Percentiles rank a stretch among this genome's conserved stretches.
Conservation (phyloP, 192 early-diverging fungal species). For the Coemansia sp. region DNA sequence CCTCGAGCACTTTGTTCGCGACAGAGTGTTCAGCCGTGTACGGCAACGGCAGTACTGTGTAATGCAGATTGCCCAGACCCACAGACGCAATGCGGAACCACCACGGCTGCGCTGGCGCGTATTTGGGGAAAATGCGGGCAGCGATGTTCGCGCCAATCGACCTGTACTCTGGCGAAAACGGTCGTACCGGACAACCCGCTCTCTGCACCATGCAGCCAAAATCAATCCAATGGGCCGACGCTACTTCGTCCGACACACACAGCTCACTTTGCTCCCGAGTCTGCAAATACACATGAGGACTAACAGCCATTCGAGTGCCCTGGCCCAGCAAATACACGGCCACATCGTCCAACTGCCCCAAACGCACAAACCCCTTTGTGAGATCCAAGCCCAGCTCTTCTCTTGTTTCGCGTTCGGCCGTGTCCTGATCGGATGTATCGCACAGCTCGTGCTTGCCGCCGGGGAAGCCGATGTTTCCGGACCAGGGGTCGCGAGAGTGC, state of each 20-base stretch:
- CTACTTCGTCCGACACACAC: slow-evolving; percentile 30
- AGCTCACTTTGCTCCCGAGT: slow-evolving; percentile 5
- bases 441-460: slow-evolving; percentile 36
- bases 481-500: slow-evolving; percentile 45
- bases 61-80: slow-evolving; percentile 15
- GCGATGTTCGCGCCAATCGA: slow-evolving; percentile 18
- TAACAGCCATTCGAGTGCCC: slow-evolving; percentile 16
- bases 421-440: slow-evolving; percentile 13
- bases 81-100: slow-evolving; percentile 21
- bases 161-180: slow-evolving; percentile 9
- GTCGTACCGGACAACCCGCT: slow-evolving; percentile 10
- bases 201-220: slow-evolving; percentile 18
- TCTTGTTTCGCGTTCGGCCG: slow-evolving; percentile 40
- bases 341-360: slow-evolving; percentile 34
- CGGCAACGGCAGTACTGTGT: slow-evolving; percentile 29
- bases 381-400: slow-evolving; percentile 43
- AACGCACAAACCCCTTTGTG: slow-evolving; percentile 6
- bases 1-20: background rate
- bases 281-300: slow-evolving; percentile 42
- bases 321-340: slow-evolving; percentile 10
- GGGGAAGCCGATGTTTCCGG: slow-evolving; percentile 50
- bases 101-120: background rate
- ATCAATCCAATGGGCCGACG: slow-evolving; percentile 42
- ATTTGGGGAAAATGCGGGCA: slow-evolving; percentile 10
- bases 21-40: slow-evolving; percentile 7